Base-by-base conservation (phyloP, 2,329 filamentous ascomycete genomes). In the Leptographium radiaticola region DNA sequence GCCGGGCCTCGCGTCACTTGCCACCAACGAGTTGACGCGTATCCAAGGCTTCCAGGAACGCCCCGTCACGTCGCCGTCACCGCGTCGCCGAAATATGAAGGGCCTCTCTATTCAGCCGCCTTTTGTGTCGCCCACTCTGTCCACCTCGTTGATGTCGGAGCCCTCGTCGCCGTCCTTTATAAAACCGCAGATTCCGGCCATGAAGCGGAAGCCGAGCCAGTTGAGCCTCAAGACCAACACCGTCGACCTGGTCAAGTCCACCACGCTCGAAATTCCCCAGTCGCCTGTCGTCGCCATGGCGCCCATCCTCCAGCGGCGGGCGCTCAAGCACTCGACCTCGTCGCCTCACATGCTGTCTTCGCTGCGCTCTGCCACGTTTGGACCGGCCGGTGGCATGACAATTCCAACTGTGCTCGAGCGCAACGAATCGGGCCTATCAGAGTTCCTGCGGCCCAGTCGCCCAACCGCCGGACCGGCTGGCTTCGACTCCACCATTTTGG, bases 1-100 rank as follows among this genome's bases (percentile, higher is more conserved):
- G 53, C 63, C 70, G 4, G 54, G 51, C 16, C 33, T 60, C 31
- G 49, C 57, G 1, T 69, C 68, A 63, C 70, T 77, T 54, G 71
- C 69, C 52, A 65, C 77, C 57, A 53, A 51, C 31, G 31, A 9
- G 5, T 48, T n/a, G 20, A 38, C 38, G 20, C 45, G 31, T 31
- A 12, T 9, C 10, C n/a, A 18, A 5, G 25, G 25, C 25, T 25
- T 10, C 16, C 64, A 72, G 33, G 73, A 73, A 58, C 72, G 81
- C 39, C 81, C 81, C 16, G 81, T 82, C 77, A 84, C 81, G 20
- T 84, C 81, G 25, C 82, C 84, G 9, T 81, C 81, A 4, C 83
- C 83, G 1, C 77, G 85, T 62, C 84, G 86, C n/a, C 83, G 86
- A 55, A 93, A 93, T 64, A 84, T 89, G 70, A 93, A 93, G 69